Conservation (phyloP, 2,329 filamentous ascomycete genomes). For the Cytospora leucostoma region DNA sequence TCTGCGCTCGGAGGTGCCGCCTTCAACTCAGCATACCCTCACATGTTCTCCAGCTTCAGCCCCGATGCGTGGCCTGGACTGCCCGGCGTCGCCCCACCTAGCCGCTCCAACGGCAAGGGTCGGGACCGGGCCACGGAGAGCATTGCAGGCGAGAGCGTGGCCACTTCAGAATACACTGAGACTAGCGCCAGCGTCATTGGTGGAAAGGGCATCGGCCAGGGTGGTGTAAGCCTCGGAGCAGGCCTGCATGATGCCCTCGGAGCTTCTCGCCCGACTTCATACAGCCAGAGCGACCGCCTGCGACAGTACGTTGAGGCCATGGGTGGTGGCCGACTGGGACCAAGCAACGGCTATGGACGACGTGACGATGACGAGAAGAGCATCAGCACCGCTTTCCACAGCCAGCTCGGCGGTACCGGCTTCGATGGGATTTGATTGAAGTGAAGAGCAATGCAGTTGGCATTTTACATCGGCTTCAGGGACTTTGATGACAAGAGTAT, state of each 20-base stretch:
- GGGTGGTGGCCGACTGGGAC: constrained; percentile 64
- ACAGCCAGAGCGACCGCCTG: constrained; percentile 84
- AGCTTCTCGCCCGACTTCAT: constrained; percentile 60
- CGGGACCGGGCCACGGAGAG: constrained; percentile 72
- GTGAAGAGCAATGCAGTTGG: constrained; percentile 30
- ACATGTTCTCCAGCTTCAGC: constrained; percentile 93
- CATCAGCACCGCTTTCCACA: constrained; percentile 94
- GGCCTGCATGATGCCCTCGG: constrained; percentile 76
- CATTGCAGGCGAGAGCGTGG: constrained; percentile 87
- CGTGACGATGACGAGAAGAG: constrained; percentile 93
- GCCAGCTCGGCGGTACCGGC: constrained; percentile 72
- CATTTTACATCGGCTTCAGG: constrained; percentile 19
- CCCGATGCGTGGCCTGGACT: constrained; percentile 86
- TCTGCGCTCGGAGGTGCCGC: constrained; percentile 84
- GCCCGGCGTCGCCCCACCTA: constrained; percentile 59
- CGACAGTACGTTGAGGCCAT: constrained; percentile 88
- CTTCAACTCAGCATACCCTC: constrained; percentile 80
- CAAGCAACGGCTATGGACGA: constrained; percentile 68
- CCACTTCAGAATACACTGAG: constrained; percentile 88
- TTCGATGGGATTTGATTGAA: constrained; percentile 47
- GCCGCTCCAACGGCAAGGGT: constrained; percentile 66
- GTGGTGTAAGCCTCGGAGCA: constrained; percentile 81
- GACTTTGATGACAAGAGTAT: constrained; percentile 13
- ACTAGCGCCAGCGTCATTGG: constrained; percentile 76
- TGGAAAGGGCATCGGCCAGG: constrained; percentile 74